phyloP scores from a whole-genome alignment of 2,329 filamentous ascomycete species.

The Botrytis byssoidea region DNA sequence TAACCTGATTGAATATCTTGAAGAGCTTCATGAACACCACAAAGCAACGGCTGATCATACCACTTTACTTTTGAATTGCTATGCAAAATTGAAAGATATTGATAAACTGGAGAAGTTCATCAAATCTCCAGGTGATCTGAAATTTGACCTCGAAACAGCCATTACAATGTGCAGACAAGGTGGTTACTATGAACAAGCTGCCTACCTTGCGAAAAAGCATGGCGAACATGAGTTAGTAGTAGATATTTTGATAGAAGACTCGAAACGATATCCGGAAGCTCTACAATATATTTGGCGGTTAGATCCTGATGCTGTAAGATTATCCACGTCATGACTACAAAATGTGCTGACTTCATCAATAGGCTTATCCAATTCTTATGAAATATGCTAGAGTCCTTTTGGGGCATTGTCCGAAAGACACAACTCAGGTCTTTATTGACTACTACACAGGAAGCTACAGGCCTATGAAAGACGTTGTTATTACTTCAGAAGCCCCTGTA shows the following conservation, averaged over 20 bases:
- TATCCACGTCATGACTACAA: neutral
- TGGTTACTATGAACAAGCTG: conserved; percentile 94
- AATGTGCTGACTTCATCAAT: conserved; percentile 22
- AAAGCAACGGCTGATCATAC: conserved; percentile 95
- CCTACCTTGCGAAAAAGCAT: conserved; percentile 91
- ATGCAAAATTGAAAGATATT: conserved; percentile 96
- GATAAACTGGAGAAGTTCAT: conserved; percentile 96
- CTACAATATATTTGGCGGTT: conserved; percentile 88
- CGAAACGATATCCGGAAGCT: conserved; percentile 84
- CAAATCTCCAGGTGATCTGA: conserved; percentile 88
- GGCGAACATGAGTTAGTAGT: conserved; percentile 91
- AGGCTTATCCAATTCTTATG: conserved; percentile 87
- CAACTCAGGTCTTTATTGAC: conserved; percentile 85
- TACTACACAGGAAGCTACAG: conserved; percentile 88
- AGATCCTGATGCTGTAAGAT: conserved; percentile 69
- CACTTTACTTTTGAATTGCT: conserved; percentile 91
- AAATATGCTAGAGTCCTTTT: conserved; percentile 92
- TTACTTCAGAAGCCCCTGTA: conserved; percentile 27
- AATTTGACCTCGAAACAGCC: conserved; percentile 95
- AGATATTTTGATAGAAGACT: conserved; percentile 93
- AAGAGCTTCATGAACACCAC: conserved; percentile 91
- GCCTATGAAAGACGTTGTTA: conserved; percentile 61
- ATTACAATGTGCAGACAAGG: conserved; percentile 97
- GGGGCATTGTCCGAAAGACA: conserved; percentile 77
- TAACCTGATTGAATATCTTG: conserved; percentile 94